Base-by-base conservation (phyloP, 148 eudicot species). In the Rhododendron molle region DNA sequence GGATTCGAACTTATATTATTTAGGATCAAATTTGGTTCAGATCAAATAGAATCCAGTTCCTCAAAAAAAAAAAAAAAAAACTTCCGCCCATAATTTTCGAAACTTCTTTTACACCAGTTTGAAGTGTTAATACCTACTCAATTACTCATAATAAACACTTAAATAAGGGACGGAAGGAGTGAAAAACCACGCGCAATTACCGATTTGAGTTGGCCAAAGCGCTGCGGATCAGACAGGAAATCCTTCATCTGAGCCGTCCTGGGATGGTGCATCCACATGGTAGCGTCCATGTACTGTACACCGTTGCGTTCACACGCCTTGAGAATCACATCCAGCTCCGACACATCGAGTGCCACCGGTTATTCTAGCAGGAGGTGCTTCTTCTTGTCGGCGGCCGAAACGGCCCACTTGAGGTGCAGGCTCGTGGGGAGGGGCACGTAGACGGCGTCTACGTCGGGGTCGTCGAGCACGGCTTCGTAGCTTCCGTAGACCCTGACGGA, bases 221-320 rank as follows among this genome's bases (percentile, higher is more conserved):
- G 54, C 7, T 78, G 18, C 2, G 32, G 7, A 46, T 78, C 58
- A 12, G 81, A 78, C 7, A 26, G 54, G n/a, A 78, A 78, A 2
- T 44, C 81, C 56, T 46, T 78, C 81, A 78, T 78, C 81, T 46
- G 13, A 3, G 81, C 81, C 0, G 81, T 47, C 32, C 81, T 21
- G 14, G 81, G 58, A 46, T 78, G 30, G 56, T 78, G 81, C 54
- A 78, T 47, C 81, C 81, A 78, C 81, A 78, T 78, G 56, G 81
- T 78, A 26, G 54, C 16, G 18, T 78, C 81, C 81, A 78, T 78
- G 81, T 44, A 78, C 81, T 78, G 81, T 0, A 78, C 81, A 0
- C 81, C 81, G n/a, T 78, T 46, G 12, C 20, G 0, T 46, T 78
- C 81, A 21, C 81, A 78, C 7, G 81, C 81, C 54, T 4, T 30